Percentiles rank a stretch among this genome's conserved stretches.
Evolutionary conservation across 176 grass and related monocot species (phyloP).

Genomic region (Eragrostis curvula): DNA sequence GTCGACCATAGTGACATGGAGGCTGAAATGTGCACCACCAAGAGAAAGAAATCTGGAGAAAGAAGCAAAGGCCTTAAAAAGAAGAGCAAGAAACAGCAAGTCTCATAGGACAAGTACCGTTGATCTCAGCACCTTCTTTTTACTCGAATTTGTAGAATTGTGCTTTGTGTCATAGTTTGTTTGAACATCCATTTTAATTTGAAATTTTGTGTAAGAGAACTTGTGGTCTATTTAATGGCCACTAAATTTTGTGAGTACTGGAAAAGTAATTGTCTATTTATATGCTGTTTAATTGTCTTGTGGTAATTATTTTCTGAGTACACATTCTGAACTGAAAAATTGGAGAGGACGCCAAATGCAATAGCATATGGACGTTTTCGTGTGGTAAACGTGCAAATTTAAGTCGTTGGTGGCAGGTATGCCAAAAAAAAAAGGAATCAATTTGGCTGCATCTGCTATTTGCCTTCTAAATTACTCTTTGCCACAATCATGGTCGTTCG

Average conservation of each 20-base stretch:
- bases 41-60: constrained; percentile 66
- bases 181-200: neutral
- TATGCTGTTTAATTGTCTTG: too few species aligned
- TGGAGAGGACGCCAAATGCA: neutral
- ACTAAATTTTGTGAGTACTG: neutral
- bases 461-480: neutral
- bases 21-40: constrained; percentile 44
- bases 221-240: neutral
- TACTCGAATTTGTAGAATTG: constrained; percentile 34
- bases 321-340: neutral
- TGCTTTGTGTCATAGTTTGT: neutral
- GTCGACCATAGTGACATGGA: constrained; percentile 36
- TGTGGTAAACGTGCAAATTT: neutral
- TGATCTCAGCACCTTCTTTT: neutral
- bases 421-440: too few species aligned
- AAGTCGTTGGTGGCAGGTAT: too few species aligned
- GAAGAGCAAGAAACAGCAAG: constrained; percentile 66
- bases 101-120: constrained; percentile 23
- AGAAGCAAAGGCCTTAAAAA: constrained; percentile 48
- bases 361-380: neutral
- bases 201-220: constrained; percentile 1
- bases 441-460: neutral
- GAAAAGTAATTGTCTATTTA: neutral
- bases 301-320: neutral
- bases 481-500: too few species aligned